phyloP scores from a whole-genome alignment of 306 rosid species.

The Rubus parviflorus region DNA sequence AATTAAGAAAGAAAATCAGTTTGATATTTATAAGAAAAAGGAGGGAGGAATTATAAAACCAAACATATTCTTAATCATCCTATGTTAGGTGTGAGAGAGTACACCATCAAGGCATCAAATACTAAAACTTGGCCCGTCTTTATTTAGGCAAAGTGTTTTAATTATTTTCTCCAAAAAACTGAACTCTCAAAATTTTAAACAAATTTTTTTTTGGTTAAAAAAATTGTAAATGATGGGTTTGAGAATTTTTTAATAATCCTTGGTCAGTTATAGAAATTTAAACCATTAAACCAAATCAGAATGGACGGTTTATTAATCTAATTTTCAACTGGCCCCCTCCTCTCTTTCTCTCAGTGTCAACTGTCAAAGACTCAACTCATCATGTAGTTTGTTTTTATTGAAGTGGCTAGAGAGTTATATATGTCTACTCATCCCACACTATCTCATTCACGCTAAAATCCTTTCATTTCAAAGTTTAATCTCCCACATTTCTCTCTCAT shows the following conservation, averaged over 20 bases:
- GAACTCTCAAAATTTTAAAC: no score
- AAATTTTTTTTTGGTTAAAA: no score
- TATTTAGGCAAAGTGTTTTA: not conserved
- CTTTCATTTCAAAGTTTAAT: constrained; percentile 25
- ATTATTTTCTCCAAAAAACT: no score
- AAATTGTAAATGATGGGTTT: not conserved
- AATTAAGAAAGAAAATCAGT: not conserved
- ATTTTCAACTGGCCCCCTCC: constrained; percentile 1
- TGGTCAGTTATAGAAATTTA: not conserved
- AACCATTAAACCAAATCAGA: not conserved
- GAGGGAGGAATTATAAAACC: not conserved
- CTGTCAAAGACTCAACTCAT: constrained; percentile 1
- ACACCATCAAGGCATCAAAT: not conserved
- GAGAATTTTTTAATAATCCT: not conserved
- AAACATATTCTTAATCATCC: not conserved
- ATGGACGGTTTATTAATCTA: constrained; percentile 2
- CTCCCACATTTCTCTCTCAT: constrained; percentile 32
- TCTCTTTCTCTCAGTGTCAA: not conserved
- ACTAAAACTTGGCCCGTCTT: not conserved
- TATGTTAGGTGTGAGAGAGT: not conserved
- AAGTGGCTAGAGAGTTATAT: constrained; percentile 17
- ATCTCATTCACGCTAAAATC: constrained; percentile 39
- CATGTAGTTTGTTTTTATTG: constrained; percentile 15
- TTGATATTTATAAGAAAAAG: not conserved
- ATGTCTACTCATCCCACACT: constrained; percentile 44